Base-by-base conservation (phyloP, 2,329 filamentous ascomycete genomes). In the Ophiostoma sp. region DNA sequence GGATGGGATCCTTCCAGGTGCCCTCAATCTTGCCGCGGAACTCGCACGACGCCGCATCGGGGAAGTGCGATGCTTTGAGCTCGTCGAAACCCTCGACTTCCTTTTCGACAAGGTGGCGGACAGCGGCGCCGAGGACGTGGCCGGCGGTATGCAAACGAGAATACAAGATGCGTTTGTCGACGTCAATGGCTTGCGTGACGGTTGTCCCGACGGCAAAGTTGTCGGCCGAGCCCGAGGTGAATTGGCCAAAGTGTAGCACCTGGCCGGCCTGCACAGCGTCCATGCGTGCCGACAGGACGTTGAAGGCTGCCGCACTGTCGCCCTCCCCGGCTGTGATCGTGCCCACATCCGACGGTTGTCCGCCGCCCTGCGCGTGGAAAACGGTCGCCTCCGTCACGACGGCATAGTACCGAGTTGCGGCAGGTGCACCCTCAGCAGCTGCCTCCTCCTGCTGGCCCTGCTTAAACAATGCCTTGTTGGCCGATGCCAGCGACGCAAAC, bases 301-400 rank as follows among this genome's bases (percentile, higher is more conserved):
- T 78, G 76, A 92, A 90, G 0, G 69, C 45, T 12, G 76, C 78
- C 25, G 77, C 73, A 8, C 77, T 77, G 19, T 76, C 71, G 12
- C 75, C 55, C 17, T 31, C 57, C 8, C 77, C 70, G 9, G 77
- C 75, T 0, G 80, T 81, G 75, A 93, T 91, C 55, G 78, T 82
- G 25, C 92, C 92, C 12, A 85, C 84, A 75, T 94, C 92, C 0
- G 88, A 90, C 0, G 92, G 92, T 78, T 94, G 92, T 8, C 92
- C 92, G 74, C 92, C 92, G 25, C 92, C 92, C 80, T 94, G 92
- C 0, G 90, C 89, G 75, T 94, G 90, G 81, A 94, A 94, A 75
- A 93, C 90, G n/a, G 92, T 93, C 64, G 87, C 81, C 1, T 87
- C 83, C 0, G 89, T 91, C 6, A 89, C 84, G 25, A 93, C 80